Evolutionary conservation across 2,329 filamentous ascomycete genomes (phyloP), one percentile per base, ranked within the genome.

Genomic region (Bretziella fagacearum): DNA sequence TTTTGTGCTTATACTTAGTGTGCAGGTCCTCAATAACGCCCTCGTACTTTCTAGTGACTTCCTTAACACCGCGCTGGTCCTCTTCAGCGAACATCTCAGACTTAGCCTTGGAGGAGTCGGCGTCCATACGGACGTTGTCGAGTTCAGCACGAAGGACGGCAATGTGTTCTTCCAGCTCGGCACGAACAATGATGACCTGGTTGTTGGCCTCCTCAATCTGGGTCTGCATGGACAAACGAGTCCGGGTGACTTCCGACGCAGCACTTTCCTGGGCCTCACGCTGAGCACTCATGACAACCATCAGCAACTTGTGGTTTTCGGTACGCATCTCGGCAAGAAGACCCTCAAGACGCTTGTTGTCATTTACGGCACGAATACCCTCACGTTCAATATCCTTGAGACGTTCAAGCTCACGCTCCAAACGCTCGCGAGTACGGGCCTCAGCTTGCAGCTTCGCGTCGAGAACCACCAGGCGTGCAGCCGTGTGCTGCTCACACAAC

Each of bases 51-150:
- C 67, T 68, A 26, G 58, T 57, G 23, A 74, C 60, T 51, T 70
- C 67, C 17, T 68, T 64, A 23, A 77, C 57, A 22, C 69, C 64
- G 1, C 71, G 66, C 25, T 48, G 40, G 46, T 73, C 69, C 54
- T 91, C 84, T 60, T 94, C 83, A 8, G 94, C 69, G 46, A 91
- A 71, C 66, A 91, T 81, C 57, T 93, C 85, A 55, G 83, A 79
- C 55, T 81, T 81, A 17, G 80, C 84, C 59, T 81, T 86, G 48
- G 77, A 72, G 2, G 82, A 86, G 56, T 94, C 84, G 7, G 79
- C 74, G 52, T 94, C 85, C 57, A 91, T 69, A 57, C 73, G 81
- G 48, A 81, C 71, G 54, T 79, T 78, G 53, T 94, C 84, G 36
- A 93, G 65, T 59, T 93, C 83, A 17, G 71, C 65, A 46, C 84